Evolutionary conservation across 2,329 filamentous ascomycete species (phyloP), one percentile per base, ranked within the genome.

Genomic region (Cladosporium phlei): DNA sequence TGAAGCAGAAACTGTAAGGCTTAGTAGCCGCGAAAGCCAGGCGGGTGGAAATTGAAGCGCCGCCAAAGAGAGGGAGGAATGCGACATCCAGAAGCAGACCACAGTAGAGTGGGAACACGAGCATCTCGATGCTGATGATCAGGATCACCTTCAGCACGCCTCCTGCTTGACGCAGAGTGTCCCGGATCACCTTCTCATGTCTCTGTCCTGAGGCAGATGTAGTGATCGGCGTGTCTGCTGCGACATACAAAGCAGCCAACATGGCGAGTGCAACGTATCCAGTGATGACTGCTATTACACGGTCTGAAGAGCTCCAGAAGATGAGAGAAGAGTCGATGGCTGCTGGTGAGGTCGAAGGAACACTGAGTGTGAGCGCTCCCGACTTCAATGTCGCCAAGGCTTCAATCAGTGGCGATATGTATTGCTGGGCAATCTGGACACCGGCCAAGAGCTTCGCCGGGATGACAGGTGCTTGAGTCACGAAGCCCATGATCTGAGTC

Each of bases 41-140:
- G 17, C 93, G 81, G 6, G 87, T 88, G 53, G 78, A 77, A 42
- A 96, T 68, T 0, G 86, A 90, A 1, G 88, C 84, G 52, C 83
- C 76, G 53, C 88, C 85, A 62, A 98, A 98, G 0, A 98, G 76
- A 0, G 93, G 93, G 12, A 98, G 75, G 39, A 97, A 74, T 4
- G 93, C 93, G 35, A 88, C 69, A 63, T 98, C 93, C 25, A 98
- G 80, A 2, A 98, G 77, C 27, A 95, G 75, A 4, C 93, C 93
- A 60, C 93, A 98, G 65, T 98, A 98, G 1, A 98, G 75, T 0
- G 93, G 93, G 61, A 98, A 98, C 5, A 90, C 82, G 27, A 98
- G 82, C 93, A 98, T 98, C 70, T 98, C 93, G 58, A 98, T 98
- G 54, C 90, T 93, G 55, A 98, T 98, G 59, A 98, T 97, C 51